Percentiles rank a stretch among this genome's conserved stretches.
These are phyloP conservation scores for Fusarium pininemorale DNA, from an alignment of 2,329 filamentous ascomycete species.

Conservation along the genomic window DNA sequence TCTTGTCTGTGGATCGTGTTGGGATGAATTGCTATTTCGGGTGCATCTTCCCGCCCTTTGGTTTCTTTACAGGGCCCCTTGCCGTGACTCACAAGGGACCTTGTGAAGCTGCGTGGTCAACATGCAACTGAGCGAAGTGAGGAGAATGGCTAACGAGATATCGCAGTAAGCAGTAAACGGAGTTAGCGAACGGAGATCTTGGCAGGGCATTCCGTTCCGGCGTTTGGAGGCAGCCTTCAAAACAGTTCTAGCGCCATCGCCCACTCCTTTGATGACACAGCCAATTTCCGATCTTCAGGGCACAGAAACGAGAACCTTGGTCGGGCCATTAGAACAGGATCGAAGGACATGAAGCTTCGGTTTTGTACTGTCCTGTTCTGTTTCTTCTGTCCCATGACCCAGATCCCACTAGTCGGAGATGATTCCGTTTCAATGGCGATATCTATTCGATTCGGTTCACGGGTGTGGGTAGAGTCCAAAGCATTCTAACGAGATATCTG, in stretches of 20 bases:
- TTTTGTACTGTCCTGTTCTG: conserved; percentile 14
- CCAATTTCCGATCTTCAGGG: conserved; percentile 40
- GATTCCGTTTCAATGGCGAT: conserved; percentile 1
- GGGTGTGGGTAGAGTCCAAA: neutral
- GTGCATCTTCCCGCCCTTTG: neutral
- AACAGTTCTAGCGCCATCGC: conserved; percentile 30
- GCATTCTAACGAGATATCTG: neutral
- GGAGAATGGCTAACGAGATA: conserved; percentile 1
- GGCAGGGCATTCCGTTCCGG: conserved; percentile 17
- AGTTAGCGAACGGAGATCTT: conserved; percentile 12
- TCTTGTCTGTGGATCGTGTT: conserved; percentile 9
- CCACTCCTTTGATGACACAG: conserved; percentile 41
- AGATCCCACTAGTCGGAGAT: neutral
- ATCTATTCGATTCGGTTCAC: neutral
- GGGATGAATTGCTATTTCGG: conserved; percentile 4
- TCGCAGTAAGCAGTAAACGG: neutral
- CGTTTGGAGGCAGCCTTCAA: conserved; percentile 21
- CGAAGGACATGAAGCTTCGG: conserved; percentile 1
- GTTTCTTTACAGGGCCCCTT: neutral
- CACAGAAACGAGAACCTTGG: conserved; percentile 9
- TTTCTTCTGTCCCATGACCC: neutral
- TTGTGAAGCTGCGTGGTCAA: neutral
- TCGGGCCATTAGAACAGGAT: neutral
- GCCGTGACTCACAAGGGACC: conserved; percentile 11
- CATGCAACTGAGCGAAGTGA: neutral